Conservation (phyloP, 2,329 filamentous ascomycete genomes). For the Dactylellina cionopaga region DNA sequence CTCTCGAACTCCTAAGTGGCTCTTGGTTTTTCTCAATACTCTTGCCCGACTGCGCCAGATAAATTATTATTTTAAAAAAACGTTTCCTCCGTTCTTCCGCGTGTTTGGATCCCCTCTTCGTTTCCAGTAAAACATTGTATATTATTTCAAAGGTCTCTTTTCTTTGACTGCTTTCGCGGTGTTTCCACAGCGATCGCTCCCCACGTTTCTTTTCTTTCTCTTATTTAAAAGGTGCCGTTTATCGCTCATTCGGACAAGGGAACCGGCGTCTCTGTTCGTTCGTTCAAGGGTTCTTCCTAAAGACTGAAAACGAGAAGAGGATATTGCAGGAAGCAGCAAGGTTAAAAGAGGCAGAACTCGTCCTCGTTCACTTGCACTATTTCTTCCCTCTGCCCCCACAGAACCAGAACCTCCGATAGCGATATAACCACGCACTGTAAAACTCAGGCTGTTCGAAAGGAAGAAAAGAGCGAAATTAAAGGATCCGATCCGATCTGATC, state of each 20-base stretch:
- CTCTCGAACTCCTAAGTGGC: not conserved
- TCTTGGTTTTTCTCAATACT: not conserved
- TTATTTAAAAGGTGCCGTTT: not conserved
- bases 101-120: slow-evolving; percentile 6
- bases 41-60: slow-evolving; percentile 1
- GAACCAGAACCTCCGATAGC: too few relatives aligned
- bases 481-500: too few relatives aligned
- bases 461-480: not conserved
- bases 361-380: not conserved
- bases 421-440: too few relatives aligned
- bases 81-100: slow-evolving; percentile 23
- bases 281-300: slow-evolving; percentile 26
- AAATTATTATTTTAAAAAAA: not conserved
- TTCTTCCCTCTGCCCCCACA: not conserved
- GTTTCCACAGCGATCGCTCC: not conserved
- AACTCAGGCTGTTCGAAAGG: too few relatives aligned
- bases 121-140: slow-evolving; percentile 1
- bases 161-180: slow-evolving; percentile 26
- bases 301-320: too few relatives aligned
- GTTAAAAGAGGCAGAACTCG: slow-evolving; percentile 39
- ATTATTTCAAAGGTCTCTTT: slow-evolving; percentile 19
- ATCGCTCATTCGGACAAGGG: slow-evolving; percentile 45
- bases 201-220: not conserved
- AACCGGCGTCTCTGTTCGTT: slow-evolving; percentile 13
- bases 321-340: too few relatives aligned